Evolutionary conservation across 2,329 filamentous ascomycete genomes (phyloP).

Genomic region (Talaromyces sp.): DNA sequence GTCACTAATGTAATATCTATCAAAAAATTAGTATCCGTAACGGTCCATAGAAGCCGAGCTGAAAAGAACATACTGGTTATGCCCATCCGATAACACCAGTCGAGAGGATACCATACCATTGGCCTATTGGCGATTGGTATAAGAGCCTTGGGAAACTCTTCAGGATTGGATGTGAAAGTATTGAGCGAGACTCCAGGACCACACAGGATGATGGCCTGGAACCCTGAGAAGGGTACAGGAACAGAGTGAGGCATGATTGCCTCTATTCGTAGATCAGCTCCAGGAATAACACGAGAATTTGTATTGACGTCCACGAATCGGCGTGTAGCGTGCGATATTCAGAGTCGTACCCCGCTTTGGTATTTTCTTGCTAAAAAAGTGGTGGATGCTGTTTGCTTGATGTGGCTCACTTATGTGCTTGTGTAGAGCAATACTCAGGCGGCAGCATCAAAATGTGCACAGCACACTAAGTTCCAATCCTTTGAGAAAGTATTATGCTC

Average conservation of each 20-base stretch:
- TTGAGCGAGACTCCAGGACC: constrained; percentile 46
- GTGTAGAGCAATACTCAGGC: background rate
- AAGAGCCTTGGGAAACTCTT: constrained; percentile 46
- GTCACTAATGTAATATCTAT: constrained; percentile 47
- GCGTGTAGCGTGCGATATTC: background rate
- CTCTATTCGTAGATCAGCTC: background rate
- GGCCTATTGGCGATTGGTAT: constrained; percentile 48
- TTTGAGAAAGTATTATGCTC: background rate
- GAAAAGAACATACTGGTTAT: constrained; percentile 35
- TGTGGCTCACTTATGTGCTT: background rate
- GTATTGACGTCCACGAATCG: background rate
- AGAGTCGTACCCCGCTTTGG: constrained; percentile 4
- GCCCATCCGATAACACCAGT: constrained; percentile 47
- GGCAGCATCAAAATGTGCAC: background rate
- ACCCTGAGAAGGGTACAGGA: constrained; percentile 53
- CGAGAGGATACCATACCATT: constrained; percentile 47
- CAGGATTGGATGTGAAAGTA: constrained; percentile 47
- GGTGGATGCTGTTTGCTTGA: background rate
- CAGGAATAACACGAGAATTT: background rate
- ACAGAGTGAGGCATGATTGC: constrained; percentile 27
- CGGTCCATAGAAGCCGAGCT: background rate
- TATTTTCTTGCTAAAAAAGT: background rate
- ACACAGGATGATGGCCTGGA: constrained; percentile 46
- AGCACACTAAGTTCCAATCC: too few relatives aligned
- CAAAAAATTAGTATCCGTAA: background rate